Evolutionary conservation across 352 stramenopile species (phyloP).

Genomic region (Globisporangium splendens): DNA sequence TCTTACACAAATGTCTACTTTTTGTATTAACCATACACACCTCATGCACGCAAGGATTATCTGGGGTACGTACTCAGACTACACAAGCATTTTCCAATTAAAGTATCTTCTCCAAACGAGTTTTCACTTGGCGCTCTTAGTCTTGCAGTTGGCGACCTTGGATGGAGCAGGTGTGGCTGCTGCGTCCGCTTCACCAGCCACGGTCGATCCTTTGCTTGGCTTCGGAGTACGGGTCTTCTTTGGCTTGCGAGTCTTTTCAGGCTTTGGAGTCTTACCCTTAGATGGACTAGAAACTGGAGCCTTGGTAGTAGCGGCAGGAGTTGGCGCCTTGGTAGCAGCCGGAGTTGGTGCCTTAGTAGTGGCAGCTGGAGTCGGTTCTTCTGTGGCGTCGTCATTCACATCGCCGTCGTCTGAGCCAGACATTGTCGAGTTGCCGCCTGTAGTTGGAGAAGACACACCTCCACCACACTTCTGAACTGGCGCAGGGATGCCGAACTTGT

Average conservation of each 20-base stretch:
- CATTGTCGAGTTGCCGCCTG: neutral
- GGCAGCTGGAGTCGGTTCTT: neutral
- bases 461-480: conserved; percentile 40
- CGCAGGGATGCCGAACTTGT: conserved; percentile 44
- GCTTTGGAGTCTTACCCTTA: too few relatives aligned
- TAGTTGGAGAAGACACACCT: neutral
- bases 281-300: neutral
- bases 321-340: neutral
- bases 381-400: neutral
- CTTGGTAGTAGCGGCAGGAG: neutral
- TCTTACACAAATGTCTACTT: too few relatives aligned
- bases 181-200: too few relatives aligned
- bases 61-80: too few relatives aligned
- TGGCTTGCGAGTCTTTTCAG: too few relatives aligned
- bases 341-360: neutral
- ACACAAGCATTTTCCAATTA: too few relatives aligned
- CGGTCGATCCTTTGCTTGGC: too few relatives aligned
- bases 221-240: too few relatives aligned
- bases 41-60: too few relatives aligned
- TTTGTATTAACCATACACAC: too few relatives aligned
- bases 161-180: too few relatives aligned
- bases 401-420: neutral
- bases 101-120: too few relatives aligned
- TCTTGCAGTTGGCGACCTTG: neutral
- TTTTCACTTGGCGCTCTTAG: neutral